Percentiles rank a stretch among this genome's conserved stretches.
phyloP scores from a whole-genome alignment of 805 yeast species.

The Millerozyma acaciae region DNA sequence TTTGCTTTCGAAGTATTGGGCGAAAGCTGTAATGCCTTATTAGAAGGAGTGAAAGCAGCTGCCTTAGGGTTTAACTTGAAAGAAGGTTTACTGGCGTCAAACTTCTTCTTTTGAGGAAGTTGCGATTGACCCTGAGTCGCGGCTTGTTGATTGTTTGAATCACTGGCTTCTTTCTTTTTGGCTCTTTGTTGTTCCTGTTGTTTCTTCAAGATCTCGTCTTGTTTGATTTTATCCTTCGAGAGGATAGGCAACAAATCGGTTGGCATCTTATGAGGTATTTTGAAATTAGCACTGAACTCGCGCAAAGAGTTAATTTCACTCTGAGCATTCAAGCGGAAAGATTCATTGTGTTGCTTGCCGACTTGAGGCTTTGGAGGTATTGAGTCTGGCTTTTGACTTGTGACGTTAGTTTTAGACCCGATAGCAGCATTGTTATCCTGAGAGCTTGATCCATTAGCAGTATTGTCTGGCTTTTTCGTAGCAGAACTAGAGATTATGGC shows the following conservation, averaged over 20 bases:
- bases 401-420: not conserved
- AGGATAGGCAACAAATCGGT: conserved; percentile 65
- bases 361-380: conserved; percentile 29
- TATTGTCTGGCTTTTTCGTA: conserved; percentile 10
- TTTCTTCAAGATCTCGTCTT: conserved; percentile 52
- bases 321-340: conserved; percentile 46
- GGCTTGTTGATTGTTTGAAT: conserved; percentile 7
- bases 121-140: conserved; percentile 12
- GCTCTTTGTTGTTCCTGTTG: conserved; percentile 17
- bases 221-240: conserved; percentile 63
- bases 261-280: conserved; percentile 61
- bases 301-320: conserved; percentile 66
- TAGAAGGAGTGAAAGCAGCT: conserved; percentile 57
- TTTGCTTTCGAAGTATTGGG: conserved; percentile 26
- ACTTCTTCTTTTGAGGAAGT: conserved; percentile 38
- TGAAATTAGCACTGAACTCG: conserved; percentile 78
- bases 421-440: conserved; percentile 7
- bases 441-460: conserved; percentile 4
- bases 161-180: conserved; percentile 7
- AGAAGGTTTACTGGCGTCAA: conserved; percentile 56
- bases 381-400: conserved; percentile 24
- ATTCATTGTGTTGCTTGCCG: conserved; percentile 24
- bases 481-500: conserved; percentile 60
- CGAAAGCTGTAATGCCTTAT: conserved; percentile 19
- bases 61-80: conserved; percentile 72